Conservation (phyloP, 2,329 filamentous ascomycete species). For the Aspergillus caelatus region DNA sequence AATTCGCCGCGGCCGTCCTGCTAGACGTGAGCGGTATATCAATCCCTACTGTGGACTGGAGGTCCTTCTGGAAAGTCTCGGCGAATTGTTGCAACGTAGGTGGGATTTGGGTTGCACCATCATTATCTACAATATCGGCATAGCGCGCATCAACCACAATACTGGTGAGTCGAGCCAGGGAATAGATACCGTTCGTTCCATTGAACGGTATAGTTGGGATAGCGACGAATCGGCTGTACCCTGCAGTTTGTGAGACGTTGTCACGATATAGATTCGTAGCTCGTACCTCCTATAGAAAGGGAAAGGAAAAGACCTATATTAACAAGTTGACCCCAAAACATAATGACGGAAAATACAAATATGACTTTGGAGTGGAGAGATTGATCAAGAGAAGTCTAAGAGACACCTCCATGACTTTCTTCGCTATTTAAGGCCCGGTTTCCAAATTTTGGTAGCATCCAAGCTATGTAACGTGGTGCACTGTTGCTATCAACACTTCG, state of each 20-base stretch:
- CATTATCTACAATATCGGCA: slow-evolving; percentile 44
- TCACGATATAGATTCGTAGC: not conserved
- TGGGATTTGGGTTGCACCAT: slow-evolving; percentile 56
- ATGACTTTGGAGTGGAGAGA: not conserved
- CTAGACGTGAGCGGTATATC: slow-evolving; percentile 26
- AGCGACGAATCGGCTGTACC: not conserved
- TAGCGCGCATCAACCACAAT: slow-evolving; percentile 45
- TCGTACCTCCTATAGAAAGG: not conserved
- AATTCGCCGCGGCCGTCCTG: slow-evolving; percentile 14
- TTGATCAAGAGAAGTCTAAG: not conserved
- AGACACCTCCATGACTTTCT: not conserved
- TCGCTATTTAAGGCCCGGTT: not conserved
- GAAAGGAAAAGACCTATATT: not conserved
- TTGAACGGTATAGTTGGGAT: not conserved
- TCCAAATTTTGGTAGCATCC: not conserved
- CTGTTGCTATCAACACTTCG: not conserved
- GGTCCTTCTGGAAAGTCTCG: slow-evolving; percentile 47
- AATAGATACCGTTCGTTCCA: not conserved
- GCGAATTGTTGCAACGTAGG: slow-evolving; percentile 55
- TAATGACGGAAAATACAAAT: not conserved
- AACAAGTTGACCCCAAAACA: not conserved
- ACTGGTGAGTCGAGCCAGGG: not conserved
- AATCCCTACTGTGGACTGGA: slow-evolving; percentile 26
- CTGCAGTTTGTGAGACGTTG: not conserved
- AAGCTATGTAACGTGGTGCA: not conserved